Conservation (phyloP, 495 filamentous ascomycete genomes). For the Daldinia concentrica region DNA sequence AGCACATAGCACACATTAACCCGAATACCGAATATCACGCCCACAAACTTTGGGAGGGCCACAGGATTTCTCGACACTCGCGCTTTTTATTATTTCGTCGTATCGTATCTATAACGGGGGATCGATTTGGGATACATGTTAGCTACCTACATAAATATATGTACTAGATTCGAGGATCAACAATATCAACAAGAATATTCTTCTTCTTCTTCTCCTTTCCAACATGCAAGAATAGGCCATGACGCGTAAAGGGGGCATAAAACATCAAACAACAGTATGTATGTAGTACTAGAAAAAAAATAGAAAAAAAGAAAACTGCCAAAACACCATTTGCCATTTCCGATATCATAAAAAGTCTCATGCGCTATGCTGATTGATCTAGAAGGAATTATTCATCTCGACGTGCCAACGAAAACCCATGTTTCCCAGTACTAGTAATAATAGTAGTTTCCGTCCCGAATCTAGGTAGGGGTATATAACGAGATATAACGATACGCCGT, state of each 20-base stretch:
- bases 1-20: neutral
- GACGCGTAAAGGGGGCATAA: conserved; percentile 25
- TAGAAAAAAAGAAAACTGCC: conserved; percentile 10
- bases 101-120: conserved; percentile 4
- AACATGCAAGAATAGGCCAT: conserved; percentile 20
- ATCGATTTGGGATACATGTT: conserved; percentile 1
- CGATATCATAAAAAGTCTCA: conserved; percentile 12
- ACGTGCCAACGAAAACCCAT: conserved; percentile 29
- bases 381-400: conserved; percentile 25
- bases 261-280: neutral
- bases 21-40: neutral
- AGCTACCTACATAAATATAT: conserved; percentile 5
- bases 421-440: conserved; percentile 1
- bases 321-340: conserved; percentile 24
- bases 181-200: conserved; percentile 1
- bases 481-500: conserved; percentile 31
- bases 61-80: neutral
- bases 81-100: neutral
- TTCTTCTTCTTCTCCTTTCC: neutral
- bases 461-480: conserved; percentile 34
- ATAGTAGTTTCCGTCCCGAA: conserved; percentile 21
- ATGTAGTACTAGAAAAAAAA: neutral
- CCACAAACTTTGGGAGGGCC: neutral
- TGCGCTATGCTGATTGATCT: conserved; percentile 39
- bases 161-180: conserved; percentile 10